Evolutionary conservation across 169 alveolate genomes (phyloP), one percentile per base, ranked within the genome.

Genomic region (Cyclospora cayetanensis): DNA sequence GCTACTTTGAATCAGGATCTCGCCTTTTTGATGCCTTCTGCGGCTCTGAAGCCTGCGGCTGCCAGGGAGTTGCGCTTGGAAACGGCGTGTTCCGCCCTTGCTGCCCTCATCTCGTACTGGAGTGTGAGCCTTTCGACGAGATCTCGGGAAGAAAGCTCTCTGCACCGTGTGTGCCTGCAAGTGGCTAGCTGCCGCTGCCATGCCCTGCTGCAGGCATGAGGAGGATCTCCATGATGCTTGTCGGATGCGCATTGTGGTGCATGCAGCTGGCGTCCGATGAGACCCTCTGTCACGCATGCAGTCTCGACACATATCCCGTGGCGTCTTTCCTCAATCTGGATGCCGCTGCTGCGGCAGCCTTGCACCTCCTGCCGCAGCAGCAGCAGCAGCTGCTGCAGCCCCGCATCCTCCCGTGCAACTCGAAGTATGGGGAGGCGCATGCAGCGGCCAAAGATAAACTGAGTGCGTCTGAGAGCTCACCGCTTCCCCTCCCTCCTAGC

Each of bases 321-420:
- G 42, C 35, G 25, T 39, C 27, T 3, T 84, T 46, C 27, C 31
- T 84, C 29, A 50, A 52, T 5, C n/a, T 84, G 25, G 91, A 80
- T 53, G 37, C 41, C 12, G 90, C 90, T 7, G 90, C 90, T 20
- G 90, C 90, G 0, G 76, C 50, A 1, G 90, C 90, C 4, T 55
- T 80, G 29, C 52, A 80, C 39, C 72, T 80, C 18, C 52, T 80
- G 2, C 90, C 90, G 29, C 86, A 76, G 46, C 63, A 50, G 42
- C 90, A 83, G 90, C 90, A 83, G 80, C 90, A 35, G 80, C 87
- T 18, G 87, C 68, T 41, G 39, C 83, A 34, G 83, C 83, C 42
- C 34, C 83, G 55, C 3, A 70, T 70, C 31, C 83, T 70, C 9
- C 83, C 83, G 34, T 70, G 83, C 83, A 70, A 25, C 34, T 4